Conservation (phyloP, 345 rosid genomes). For the Lumnitzera littorea region DNA sequence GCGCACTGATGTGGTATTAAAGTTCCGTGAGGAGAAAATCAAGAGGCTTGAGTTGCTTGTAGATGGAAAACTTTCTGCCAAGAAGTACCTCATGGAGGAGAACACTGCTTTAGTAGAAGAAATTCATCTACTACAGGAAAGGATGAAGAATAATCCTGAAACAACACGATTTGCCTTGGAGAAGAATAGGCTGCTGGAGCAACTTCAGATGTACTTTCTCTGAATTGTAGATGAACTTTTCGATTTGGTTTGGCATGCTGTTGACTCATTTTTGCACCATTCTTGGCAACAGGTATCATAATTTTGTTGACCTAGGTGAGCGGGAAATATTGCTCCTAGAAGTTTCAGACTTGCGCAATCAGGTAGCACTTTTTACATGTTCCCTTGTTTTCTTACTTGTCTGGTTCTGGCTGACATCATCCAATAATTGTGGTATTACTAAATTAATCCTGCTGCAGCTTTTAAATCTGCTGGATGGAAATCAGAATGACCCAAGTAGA, state of each 20-base stretch:
- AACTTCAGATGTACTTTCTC: constrained; percentile 53
- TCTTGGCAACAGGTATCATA: constrained; percentile 52
- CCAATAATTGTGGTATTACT: constrained; percentile 3
- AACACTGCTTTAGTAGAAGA: constrained; percentile 55
- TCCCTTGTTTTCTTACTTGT: neutral
- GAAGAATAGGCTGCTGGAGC: constrained; percentile 59
- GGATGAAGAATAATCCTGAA: constrained; percentile 52
- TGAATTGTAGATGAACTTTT: constrained; percentile 12
- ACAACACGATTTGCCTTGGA: constrained; percentile 49
- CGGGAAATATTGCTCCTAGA: constrained; percentile 57
- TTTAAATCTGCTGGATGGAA: constrained; percentile 39
- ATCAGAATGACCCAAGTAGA: neutral
- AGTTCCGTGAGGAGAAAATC: constrained; percentile 56
- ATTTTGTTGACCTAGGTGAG: constrained; percentile 60
- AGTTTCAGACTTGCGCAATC: constrained; percentile 60
- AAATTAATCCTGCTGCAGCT: constrained; percentile 24
- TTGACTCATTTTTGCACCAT: constrained; percentile 7
- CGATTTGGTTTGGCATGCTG: constrained; percentile 1
- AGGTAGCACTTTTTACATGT: constrained; percentile 33
- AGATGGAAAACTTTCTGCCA: constrained; percentile 40
- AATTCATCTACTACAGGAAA: constrained; percentile 51
- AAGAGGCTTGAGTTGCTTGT: constrained; percentile 46
- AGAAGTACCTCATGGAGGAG: constrained; percentile 51
- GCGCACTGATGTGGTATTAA: constrained; percentile 38
- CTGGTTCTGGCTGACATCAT: neutral